A percentile compares a stretch with the other conserved stretches of the same genome.
Conservation (phyloP, 2,329 filamentous ascomycete species). For the Aspergillus fumigatiaffinis region DNA sequence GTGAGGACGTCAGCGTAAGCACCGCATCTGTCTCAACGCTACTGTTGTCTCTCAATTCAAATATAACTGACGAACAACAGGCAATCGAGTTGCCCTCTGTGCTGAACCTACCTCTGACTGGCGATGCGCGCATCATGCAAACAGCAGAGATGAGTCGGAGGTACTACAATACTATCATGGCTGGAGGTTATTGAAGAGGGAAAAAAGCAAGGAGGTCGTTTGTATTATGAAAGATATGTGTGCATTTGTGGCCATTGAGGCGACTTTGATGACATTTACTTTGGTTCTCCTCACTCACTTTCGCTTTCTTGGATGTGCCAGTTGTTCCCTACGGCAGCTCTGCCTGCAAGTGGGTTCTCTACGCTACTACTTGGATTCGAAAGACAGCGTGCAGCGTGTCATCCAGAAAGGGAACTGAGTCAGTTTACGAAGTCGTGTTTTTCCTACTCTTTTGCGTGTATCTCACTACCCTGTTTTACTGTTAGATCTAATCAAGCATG, state of each 20-base stretch:
- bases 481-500: not conserved
- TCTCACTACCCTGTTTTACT: not conserved
- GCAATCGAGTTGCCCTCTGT: conserved; percentile 35
- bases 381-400: not conserved
- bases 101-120: conserved; percentile 54
- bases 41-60: not conserved
- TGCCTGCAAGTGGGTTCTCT: too few species aligned
- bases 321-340: too few species aligned
- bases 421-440: not conserved
- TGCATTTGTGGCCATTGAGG: not conserved
- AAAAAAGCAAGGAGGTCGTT: not conserved
- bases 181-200: conserved; percentile 33
- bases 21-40: not conserved
- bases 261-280: not conserved
- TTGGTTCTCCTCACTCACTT: not conserved
- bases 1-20: conserved; percentile 57
- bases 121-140: conserved; percentile 68
- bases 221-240: not conserved
- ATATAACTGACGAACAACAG: conserved; percentile 13
- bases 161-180: conserved; percentile 65
- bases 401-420: not conserved
- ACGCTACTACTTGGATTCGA: not conserved
- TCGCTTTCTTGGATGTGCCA: not conserved
- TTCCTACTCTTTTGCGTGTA: not conserved
- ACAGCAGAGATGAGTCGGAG: conserved; percentile 65